phyloP scores from a whole-genome alignment of 179 eudicot species.

The Pouteria campechiana region DNA sequence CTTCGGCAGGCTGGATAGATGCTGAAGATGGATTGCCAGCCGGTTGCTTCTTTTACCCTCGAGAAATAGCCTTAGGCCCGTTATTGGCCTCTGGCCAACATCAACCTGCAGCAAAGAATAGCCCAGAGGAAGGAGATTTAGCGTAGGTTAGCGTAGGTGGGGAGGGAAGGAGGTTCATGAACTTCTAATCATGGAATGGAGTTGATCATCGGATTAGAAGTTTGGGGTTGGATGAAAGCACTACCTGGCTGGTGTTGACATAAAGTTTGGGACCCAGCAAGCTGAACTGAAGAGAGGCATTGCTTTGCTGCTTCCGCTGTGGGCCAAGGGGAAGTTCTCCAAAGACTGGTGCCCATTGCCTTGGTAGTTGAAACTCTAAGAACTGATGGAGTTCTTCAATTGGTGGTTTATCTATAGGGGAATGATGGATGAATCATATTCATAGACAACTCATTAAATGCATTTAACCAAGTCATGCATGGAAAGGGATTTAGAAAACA shows the following conservation, averaged over 20 bases:
- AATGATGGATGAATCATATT: neutral
- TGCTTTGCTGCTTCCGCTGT: constrained; percentile 66
- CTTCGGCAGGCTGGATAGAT: constrained; percentile 85
- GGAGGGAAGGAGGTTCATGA: neutral
- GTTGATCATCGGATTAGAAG: neutral
- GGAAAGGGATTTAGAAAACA: neutral
- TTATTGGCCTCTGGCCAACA: constrained; percentile 90
- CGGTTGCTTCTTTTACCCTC: constrained; percentile 96
- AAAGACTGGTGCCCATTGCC: constrained; percentile 98
- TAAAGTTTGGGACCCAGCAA: constrained; percentile 93
- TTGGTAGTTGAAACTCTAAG: constrained; percentile 92
- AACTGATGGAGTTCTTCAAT: constrained; percentile 94
- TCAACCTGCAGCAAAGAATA: constrained; percentile 47
- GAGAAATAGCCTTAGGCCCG: constrained; percentile 79
- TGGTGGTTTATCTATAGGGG: constrained; percentile 84
- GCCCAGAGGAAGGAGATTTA: neutral
- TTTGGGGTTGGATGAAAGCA: constrained; percentile 1
- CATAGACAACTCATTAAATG: neutral
- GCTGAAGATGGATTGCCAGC: constrained; percentile 85
- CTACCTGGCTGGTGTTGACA: constrained; percentile 70
- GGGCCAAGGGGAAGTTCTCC: constrained; percentile 98
- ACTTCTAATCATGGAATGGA: neutral
- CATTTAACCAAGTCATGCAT: neutral
- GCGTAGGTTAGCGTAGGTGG: neutral
- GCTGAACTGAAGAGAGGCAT: constrained; percentile 84